Evolutionary conservation across 768 basidiomycete species (phyloP).

Genomic region (Suillus subalutaceus): DNA sequence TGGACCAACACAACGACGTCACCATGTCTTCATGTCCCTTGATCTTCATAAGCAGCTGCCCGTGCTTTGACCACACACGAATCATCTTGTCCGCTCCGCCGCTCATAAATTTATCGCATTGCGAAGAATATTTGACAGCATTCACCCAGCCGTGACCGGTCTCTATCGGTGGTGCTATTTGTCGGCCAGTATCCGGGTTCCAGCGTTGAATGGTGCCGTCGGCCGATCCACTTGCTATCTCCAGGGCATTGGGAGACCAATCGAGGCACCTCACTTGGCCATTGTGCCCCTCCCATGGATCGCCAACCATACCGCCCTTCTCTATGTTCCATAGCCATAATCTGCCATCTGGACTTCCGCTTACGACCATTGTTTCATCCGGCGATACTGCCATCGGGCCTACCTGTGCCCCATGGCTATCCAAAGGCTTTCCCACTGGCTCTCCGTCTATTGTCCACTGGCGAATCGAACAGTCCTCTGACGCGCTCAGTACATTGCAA

Average conservation of each 20-base stretch:
- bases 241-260: constrained; percentile 16
- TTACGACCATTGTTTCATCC: background rate
- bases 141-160: background rate
- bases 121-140: background rate
- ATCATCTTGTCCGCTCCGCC: background rate
- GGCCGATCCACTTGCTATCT: constrained; percentile 15
- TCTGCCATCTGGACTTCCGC: background rate
- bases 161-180: background rate
- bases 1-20: background rate
- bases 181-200: constrained; percentile 8
- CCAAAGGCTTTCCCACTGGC: background rate
- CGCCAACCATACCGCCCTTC: background rate
- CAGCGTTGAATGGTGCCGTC: constrained; percentile 20
- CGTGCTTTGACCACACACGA: background rate
- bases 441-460: background rate
- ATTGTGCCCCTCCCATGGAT: constrained; percentile 2
- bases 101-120: background rate
- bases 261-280: constrained; percentile 7
- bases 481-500: background rate
- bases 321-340: background rate
- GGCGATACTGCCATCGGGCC: background rate
- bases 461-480: background rate
- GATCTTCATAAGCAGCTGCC: background rate
- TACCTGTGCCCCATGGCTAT: background rate
- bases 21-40: background rate